These are phyloP conservation scores for Neurospora sublineolata DNA, from an alignment of 495 filamentous ascomycete species.

Conservation along the genomic window DNA sequence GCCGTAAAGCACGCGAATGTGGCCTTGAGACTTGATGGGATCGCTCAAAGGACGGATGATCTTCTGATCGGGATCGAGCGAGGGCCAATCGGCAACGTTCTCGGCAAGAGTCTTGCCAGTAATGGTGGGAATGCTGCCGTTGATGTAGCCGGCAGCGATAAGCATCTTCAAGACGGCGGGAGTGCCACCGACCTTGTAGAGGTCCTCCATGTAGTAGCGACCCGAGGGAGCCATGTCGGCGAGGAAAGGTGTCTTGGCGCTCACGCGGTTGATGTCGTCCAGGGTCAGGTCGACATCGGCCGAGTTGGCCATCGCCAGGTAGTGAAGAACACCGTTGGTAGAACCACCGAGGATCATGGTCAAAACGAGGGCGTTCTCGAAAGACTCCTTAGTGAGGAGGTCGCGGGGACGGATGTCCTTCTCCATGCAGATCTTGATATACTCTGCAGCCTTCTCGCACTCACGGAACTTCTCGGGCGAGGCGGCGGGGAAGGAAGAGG, in stretches of 20 bases:
- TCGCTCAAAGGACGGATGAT: constrained; percentile 73
- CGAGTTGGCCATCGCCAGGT: constrained; percentile 88
- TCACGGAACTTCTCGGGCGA: constrained; percentile 88
- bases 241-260: constrained; percentile 82
- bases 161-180: constrained; percentile 88
- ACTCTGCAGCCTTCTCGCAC: constrained; percentile 75
- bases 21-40: constrained; percentile 81
- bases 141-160: constrained; percentile 67
- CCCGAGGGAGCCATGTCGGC: constrained; percentile 88
- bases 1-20: constrained; percentile 79
- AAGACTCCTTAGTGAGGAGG: constrained; percentile 70
- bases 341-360: constrained; percentile 87
- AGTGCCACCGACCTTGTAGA: constrained; percentile 88
- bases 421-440: constrained; percentile 78
- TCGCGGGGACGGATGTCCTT: constrained; percentile 77
- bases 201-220: constrained; percentile 84
- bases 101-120: constrained; percentile 84
- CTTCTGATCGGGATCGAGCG: constrained; percentile 65
- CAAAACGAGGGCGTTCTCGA: constrained; percentile 87
- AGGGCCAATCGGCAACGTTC: constrained; percentile 75
- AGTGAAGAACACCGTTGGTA: constrained; percentile 89
- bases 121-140: constrained; percentile 79
- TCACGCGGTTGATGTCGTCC: constrained; percentile 80
- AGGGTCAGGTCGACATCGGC: constrained; percentile 74
- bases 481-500: constrained; percentile 76